A percentile compares a stretch with the other conserved stretches of the same genome.
phyloP scores from a whole-genome alignment of 2,329 filamentous ascomycete species.

The Rutstroemia sp. region DNA sequence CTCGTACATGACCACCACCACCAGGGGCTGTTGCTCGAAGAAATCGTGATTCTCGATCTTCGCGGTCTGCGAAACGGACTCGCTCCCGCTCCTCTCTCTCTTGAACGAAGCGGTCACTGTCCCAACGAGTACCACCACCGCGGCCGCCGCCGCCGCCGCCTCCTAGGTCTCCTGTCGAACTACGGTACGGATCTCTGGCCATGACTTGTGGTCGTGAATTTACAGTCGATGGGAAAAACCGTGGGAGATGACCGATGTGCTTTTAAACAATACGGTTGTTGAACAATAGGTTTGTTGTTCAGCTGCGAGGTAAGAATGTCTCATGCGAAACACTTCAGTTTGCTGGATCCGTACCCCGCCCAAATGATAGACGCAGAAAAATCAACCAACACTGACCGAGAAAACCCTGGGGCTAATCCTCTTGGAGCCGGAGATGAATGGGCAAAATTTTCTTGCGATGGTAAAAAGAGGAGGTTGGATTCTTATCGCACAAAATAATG shows the following conservation, averaged over 20 bases:
- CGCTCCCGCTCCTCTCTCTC: slow-evolving; percentile 35
- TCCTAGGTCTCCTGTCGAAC: slow-evolving; percentile 30
- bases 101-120: slow-evolving; percentile 43
- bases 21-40: slow-evolving; percentile 32
- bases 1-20: slow-evolving; percentile 30
- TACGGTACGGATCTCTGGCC: slow-evolving; percentile 29
- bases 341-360: neutral
- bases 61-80: slow-evolving; percentile 31
- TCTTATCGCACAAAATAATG: neutral
- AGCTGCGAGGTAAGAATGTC: slow-evolving; percentile 1
- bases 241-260: neutral
- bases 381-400: neutral
- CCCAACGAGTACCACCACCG: slow-evolving; percentile 37
- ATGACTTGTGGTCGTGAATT: slow-evolving; percentile 8
- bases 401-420: neutral
- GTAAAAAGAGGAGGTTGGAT: slow-evolving; percentile 3
- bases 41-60: slow-evolving; percentile 43
- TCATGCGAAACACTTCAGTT: neutral
- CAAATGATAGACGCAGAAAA: neutral
- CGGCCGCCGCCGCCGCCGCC: slow-evolving; percentile 31
- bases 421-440: neutral
- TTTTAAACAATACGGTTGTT: neutral
- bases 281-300: neutral
- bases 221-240: neutral
- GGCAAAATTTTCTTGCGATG: neutral